Evolutionary conservation across 768 basidiomycete species (phyloP), one percentile per base, ranked within the genome.

Genomic region (Agrocybe pediades): DNA sequence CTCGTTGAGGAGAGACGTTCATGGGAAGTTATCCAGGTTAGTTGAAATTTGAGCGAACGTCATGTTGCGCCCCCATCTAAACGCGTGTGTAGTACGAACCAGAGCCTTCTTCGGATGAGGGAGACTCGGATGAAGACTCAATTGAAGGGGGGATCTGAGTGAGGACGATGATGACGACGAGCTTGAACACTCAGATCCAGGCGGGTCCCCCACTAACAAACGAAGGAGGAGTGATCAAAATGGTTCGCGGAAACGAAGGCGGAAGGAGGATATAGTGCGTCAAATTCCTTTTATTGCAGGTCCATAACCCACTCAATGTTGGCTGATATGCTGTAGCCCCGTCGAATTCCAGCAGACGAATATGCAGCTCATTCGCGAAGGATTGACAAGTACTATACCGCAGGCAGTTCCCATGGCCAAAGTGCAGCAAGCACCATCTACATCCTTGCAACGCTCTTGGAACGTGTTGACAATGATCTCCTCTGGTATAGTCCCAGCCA

Each of bases 381-480:
- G 19, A 71, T 98, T 23, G 81, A 88, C 60, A 90, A 88, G 63
- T 87, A 98, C 71, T 98, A 97, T 64, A 76, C 78, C 57, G 76
- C 83, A 16, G 97, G 97, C 30, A 90, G 92, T 42, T 92, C 85
- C 73, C 82, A 91, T 63, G 92, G 93, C 1, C 94, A 94, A 71
- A 92, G 92, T 62, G 93, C 92, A 6, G 85, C 95, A 9, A 88
- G 89, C 20, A 89, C 88, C 24, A 82, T 98, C 46, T 98, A 96
- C 68, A 78, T 92, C 57, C 84, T 99, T 2, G 92, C 95, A 9
- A 93, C 89, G 4, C 80, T 87, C n/a, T 80, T 98, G 8, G 94
- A 95, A 63, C 84, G 95, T 27, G 90, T 88, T 9, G 96, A 98
- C 68, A 92, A 94, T 64, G 94, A 98, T 68, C 78, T 95, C 6